Evolutionary conservation across 2,329 filamentous ascomycete species (phyloP).

Genomic region (Gyromitra esculenta): DNA sequence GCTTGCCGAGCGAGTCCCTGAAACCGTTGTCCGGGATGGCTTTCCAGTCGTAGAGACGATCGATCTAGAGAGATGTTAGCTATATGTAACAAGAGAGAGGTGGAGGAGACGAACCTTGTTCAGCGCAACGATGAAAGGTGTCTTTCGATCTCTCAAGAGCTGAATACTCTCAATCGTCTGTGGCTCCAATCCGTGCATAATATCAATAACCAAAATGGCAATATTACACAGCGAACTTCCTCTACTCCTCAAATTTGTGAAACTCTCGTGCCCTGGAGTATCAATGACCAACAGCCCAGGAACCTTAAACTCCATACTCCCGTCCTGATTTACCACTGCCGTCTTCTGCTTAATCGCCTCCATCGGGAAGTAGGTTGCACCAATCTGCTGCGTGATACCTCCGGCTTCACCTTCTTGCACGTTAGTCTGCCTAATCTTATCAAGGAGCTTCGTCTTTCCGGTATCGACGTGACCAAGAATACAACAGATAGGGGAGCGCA

Average conservation of each 20-base stretch:
- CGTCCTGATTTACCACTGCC: slow-evolving; percentile 88
- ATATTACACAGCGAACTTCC: slow-evolving; percentile 99
- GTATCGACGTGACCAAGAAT: slow-evolving; percentile 99
- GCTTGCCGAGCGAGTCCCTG: slow-evolving; percentile 86
- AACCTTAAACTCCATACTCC: slow-evolving; percentile 93
- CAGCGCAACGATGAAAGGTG: slow-evolving; percentile 96
- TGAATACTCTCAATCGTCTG: slow-evolving; percentile 98
- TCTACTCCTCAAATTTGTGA: slow-evolving; percentile 95
- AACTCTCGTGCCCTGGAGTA: slow-evolving; percentile 99
- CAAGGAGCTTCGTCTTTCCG: slow-evolving; percentile 98
- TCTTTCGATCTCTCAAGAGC: slow-evolving; percentile 89
- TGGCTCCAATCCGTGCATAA: slow-evolving; percentile 98
- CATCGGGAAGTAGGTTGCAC: slow-evolving; percentile 98
- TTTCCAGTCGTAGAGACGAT: slow-evolving; percentile 99
- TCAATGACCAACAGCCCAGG: slow-evolving; percentile 96
- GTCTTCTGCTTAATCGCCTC: slow-evolving; percentile 94
- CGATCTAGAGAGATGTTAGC: slow-evolving; percentile 68
- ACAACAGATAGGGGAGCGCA: slow-evolving; percentile 98
- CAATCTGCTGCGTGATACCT: slow-evolving; percentile 99
- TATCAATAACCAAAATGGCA: slow-evolving; percentile 97
- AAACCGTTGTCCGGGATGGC: slow-evolving; percentile 99
- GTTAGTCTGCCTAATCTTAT: slow-evolving; percentile 98
- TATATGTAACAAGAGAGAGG: neutral
- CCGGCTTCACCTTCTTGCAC: slow-evolving; percentile 99
- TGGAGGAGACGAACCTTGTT: slow-evolving; percentile 73